Conservation (phyloP, 1,139 yeast species). For the Candida neerlandica region DNA sequence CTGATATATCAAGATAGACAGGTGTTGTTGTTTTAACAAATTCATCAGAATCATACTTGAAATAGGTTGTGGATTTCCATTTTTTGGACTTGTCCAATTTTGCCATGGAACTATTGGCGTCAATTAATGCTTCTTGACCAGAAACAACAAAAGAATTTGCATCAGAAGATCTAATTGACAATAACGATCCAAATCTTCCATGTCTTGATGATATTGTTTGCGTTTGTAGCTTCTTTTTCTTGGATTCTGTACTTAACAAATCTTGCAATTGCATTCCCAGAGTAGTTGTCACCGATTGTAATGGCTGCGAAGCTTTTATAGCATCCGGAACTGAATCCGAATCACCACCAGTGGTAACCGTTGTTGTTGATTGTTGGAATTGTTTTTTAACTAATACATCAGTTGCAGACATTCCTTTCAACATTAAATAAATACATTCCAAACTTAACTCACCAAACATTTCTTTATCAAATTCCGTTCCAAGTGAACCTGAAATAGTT, state of each 20-base stretch:
- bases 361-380: neutral
- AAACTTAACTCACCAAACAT: slow-evolving; percentile 64
- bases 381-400: slow-evolving; percentile 11
- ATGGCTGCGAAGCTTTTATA: slow-evolving; percentile 15
- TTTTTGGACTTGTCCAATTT: slow-evolving; percentile 67
- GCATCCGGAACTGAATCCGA: slow-evolving; percentile 1
- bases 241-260: slow-evolving; percentile 60
- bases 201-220: slow-evolving; percentile 72
- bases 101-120: slow-evolving; percentile 50
- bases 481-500: slow-evolving; percentile 68
- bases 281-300: slow-evolving; percentile 26
- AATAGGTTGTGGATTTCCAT: slow-evolving; percentile 55
- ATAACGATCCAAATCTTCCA: slow-evolving; percentile 86
- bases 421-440: slow-evolving; percentile 68
- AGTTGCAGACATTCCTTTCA: slow-evolving; percentile 55
- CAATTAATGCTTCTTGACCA: slow-evolving; percentile 68
- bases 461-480: slow-evolving; percentile 61
- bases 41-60: slow-evolving; percentile 50
- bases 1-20: slow-evolving; percentile 34
- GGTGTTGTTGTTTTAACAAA: slow-evolving; percentile 28
- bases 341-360: slow-evolving; percentile 4
- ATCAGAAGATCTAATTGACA: slow-evolving; percentile 64
- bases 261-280: slow-evolving; percentile 50
- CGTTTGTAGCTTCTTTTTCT: slow-evolving; percentile 51
- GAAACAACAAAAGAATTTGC: slow-evolving; percentile 66